A percentile compares a stretch with the other conserved stretches of the same genome.
These are phyloP conservation scores for Cucurbita pepo DNA, from an alignment of 306 rosid species.

Conservation along the genomic window DNA sequence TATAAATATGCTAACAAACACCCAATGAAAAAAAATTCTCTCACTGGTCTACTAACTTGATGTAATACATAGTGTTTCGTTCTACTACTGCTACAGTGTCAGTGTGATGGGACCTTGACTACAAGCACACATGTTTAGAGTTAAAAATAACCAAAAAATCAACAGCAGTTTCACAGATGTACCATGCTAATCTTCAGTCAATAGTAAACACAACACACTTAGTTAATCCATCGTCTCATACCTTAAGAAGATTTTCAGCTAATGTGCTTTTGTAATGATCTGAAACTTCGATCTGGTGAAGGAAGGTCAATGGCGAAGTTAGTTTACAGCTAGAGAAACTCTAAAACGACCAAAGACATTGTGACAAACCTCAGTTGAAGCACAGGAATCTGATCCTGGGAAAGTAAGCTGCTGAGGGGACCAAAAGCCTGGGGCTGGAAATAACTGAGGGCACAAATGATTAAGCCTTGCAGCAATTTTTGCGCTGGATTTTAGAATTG, in stretches of 20 bases:
- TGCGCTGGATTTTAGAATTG: conserved; percentile 81
- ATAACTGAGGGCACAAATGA: conserved; percentile 81
- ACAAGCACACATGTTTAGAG: neutral
- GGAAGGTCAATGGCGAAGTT: neutral
- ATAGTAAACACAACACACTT: neutral
- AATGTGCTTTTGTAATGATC: conserved; percentile 30
- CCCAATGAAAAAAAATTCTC: neutral
- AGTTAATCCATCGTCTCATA: conserved; percentile 11
- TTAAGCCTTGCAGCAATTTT: conserved; percentile 62
- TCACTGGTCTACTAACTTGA: neutral
- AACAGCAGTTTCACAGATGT: neutral
- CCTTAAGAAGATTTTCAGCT: conserved; percentile 90
- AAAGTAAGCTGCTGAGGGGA: conserved; percentile 29
- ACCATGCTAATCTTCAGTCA: neutral
- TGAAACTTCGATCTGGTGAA: conserved; percentile 37
- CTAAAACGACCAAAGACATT: conserved; percentile 8
- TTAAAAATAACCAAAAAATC: neutral
- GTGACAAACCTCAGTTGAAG: conserved; percentile 67
- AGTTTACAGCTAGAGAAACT: neutral
- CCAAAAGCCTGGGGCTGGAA: conserved; percentile 83
- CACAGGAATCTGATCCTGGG: conserved; percentile 21
- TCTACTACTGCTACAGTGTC: neutral
- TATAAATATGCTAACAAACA: neutral
- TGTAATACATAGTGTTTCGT: neutral
- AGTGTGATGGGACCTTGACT: neutral